These are phyloP conservation scores for Verticillium nubilum DNA, from an alignment of 2,329 filamentous ascomycete genomes.

Conservation along the genomic window DNA sequence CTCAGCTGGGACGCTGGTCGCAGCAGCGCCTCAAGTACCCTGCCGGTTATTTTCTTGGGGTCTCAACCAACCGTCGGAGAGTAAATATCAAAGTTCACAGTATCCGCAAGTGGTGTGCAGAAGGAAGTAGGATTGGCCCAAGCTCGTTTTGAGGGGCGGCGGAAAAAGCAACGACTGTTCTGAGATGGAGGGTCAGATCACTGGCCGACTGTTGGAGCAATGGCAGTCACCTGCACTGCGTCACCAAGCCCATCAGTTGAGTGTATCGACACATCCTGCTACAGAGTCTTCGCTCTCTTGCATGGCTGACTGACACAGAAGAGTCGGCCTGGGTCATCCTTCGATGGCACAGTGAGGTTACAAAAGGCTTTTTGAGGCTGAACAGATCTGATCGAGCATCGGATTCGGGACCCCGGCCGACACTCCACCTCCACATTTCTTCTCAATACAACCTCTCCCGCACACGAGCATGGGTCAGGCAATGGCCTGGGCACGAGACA, in stretches of 20 bases:
- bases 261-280: neutral
- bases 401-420: neutral
- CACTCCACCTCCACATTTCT: neutral
- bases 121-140: neutral
- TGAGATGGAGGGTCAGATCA: slow-evolving; percentile 2
- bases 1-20: too few species aligned
- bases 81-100: neutral
- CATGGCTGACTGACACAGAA: neutral
- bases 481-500: neutral
- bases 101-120: neutral
- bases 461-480: neutral
- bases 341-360: neutral
- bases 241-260: neutral
- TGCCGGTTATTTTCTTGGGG: neutral
- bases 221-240: neutral
- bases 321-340: neutral
- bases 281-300: neutral
- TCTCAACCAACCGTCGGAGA: neutral
- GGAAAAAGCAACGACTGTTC: neutral
- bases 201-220: neutral
- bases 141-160: neutral
- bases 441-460: neutral
- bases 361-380: neutral
- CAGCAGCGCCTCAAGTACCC: neutral
- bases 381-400: neutral